Base-by-base conservation (phyloP, 257 asterid genomes). In the Nemophila menziesii region DNA sequence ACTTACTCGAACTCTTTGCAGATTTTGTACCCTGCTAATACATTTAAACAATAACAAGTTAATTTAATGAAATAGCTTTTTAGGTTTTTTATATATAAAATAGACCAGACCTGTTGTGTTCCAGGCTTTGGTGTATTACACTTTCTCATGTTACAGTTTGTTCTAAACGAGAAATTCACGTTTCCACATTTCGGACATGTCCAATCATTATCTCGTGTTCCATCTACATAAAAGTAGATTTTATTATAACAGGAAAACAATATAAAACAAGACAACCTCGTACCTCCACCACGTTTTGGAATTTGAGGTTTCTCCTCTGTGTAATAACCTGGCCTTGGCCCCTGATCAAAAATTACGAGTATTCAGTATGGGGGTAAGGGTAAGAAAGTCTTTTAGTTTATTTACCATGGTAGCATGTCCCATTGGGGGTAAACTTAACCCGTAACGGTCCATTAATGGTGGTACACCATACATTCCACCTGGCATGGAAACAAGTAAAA, bases 41-140 rank as follows among this genome's bases (percentile, higher is more conserved):
- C 21, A 21, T 33, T 12, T 2, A 33, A 46, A 50, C 3, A 38
- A 56, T 36, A 22, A n/a, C 55, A 41, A 5, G 52, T 48, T 17
- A 7, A 29, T 29, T 29, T 2, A 29, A 29, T 29, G 36, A 29
- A 5, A 13, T 29, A 29, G 4, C 9, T 2, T 7, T 29, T 7
- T 29, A 5, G 36, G 1, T 29, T 29, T 29, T n/a, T 2, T 2
- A 10, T 2, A 5, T 29, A 29, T 7, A 29, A 29, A 24, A 24
- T 38, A 39, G 37, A 8, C n/a, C 52, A 55, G 65, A 78, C 96
- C 87, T 78, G 96, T n/a, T n/a, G n/a, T 42, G 85, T 54, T 55
- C 83, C 92, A 55, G 96, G 93, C 71, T 86, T 86, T 19, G 96
- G 86, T 5, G 96, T 86, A 58, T 78, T 71, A 79, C 96, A 86